phyloP scores from a whole-genome alignment of 192 early-diverging fungal species.

The Umbelopsis isabellina region DNA sequence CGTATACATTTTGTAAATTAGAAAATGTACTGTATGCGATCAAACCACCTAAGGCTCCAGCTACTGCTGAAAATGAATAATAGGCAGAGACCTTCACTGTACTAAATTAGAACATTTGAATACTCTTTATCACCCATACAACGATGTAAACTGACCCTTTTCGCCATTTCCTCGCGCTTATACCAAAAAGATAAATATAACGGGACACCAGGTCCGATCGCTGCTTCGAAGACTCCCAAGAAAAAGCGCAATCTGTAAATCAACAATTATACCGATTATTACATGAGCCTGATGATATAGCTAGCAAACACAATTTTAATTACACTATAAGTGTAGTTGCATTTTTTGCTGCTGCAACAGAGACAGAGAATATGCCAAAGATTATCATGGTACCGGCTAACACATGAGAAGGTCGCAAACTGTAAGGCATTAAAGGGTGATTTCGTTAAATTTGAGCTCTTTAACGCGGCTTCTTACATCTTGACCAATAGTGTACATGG shows the following conservation, averaged over 20 bases:
- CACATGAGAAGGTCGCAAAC: conserved; percentile 27
- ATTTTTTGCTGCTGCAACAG: conserved; percentile 23
- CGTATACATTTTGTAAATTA: conserved; percentile 52
- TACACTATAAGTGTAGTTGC: conserved; percentile 1
- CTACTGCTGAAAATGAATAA: conserved; percentile 68
- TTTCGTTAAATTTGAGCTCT: neutral
- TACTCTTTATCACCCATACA: neutral
- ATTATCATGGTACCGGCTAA: conserved; percentile 37
- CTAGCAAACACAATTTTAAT: neutral
- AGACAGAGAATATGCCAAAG: conserved; percentile 25
- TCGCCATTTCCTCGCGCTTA: conserved; percentile 27
- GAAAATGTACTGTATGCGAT: conserved; percentile 67
- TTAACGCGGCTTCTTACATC: neutral
- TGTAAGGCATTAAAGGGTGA: neutral
- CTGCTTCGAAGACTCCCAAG: conserved; percentile 33
- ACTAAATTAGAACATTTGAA: neutral
- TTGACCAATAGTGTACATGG: conserved; percentile 33
- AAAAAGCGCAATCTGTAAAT: conserved; percentile 31
- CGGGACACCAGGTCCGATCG: conserved; percentile 23
- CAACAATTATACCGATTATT: neutral
- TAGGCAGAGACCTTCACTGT: conserved; percentile 57
- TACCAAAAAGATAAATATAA: conserved; percentile 37
- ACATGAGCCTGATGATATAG: neutral
- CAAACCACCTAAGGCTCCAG: conserved; percentile 74
- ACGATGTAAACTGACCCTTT: conserved; percentile 9